Evolutionary conservation across 2,329 filamentous ascomycete species (phyloP).

Genomic region (Aureobasidium sp.): DNA sequence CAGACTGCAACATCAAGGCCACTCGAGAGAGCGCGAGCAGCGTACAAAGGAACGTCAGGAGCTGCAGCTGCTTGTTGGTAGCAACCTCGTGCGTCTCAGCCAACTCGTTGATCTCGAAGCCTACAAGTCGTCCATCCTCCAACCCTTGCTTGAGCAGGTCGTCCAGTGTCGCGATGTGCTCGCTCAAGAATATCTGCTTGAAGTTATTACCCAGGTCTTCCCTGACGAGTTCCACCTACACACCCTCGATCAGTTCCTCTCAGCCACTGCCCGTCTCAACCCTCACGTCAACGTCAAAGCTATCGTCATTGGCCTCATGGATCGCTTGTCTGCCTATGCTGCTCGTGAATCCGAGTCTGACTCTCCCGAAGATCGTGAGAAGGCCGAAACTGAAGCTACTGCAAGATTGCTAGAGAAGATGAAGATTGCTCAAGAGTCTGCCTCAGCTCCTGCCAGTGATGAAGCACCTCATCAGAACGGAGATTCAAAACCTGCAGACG

Average conservation of each 20-base stretch:
- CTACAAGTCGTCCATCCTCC: slow-evolving; percentile 85
- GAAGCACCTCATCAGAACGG: slow-evolving; percentile 21
- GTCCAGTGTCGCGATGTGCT: slow-evolving; percentile 96
- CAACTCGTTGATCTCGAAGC: slow-evolving; percentile 91
- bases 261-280: slow-evolving; percentile 84
- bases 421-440: slow-evolving; percentile 53
- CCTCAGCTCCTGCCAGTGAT: slow-evolving; percentile 22
- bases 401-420: slow-evolving; percentile 69
- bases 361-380: slow-evolving; percentile 60
- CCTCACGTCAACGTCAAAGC: slow-evolving; percentile 97
- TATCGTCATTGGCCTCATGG: slow-evolving; percentile 97
- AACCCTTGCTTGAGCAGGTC: slow-evolving; percentile 86
- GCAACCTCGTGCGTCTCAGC: slow-evolving; percentile 89
- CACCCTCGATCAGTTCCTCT: slow-evolving; percentile 89
- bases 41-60: slow-evolving; percentile 91
- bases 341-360: slow-evolving; percentile 72
- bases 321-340: slow-evolving; percentile 89
- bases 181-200: slow-evolving; percentile 92
- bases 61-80: slow-evolving; percentile 88
- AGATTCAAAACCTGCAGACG: slow-evolving; percentile 19
- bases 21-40: slow-evolving; percentile 88
- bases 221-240: slow-evolving; percentile 97
- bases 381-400: slow-evolving; percentile 78
- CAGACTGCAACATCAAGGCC: slow-evolving; percentile 90
- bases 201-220: slow-evolving; percentile 98